Evolutionary conservation across 805 yeast genomes (phyloP), one percentile per base, ranked within the genome.

Genomic region (Kodamaea neixiangensis): DNA sequence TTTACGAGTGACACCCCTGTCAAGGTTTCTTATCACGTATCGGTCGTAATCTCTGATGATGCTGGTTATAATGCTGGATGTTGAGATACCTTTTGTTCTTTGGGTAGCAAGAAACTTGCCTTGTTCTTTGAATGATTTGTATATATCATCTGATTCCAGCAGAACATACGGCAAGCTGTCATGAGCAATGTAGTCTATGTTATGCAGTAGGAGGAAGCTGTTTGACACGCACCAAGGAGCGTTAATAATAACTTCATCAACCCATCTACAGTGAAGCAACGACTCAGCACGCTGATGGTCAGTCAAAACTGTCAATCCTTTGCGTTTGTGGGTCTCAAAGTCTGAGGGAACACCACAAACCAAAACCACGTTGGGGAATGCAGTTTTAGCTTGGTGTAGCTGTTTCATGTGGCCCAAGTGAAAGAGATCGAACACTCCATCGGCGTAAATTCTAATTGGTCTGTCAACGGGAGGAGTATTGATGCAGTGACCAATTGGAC

Each of bases 341-440:
- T 93, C 99, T 44, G 87, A 83, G 11, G 98, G 97, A 17, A 93
- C 80, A 46, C 99, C 99, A 61, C 92, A 89, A 18, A 93, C 91
- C 60, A 93, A 77, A 49, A 81, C 78, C 21, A 87, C 96, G 59
- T 89, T 89, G 10, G 89, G 87, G 54, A 93, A 83, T 11, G 96
- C 81, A 66, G 93, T 91, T 62, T 94, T 93, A 59, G 98, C 93
- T 71, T 93, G 99, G 65, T 93, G 98, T 58, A 93, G 76, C 68
- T 93, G 99, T 62, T 90, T 83, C 98, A 93, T 94, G 66, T 93
- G 99, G 19, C 99, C 99, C 62, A 94, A 67, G 69, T 93, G 99
- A 72, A 93, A 93, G 54, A 93, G 73, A 71, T 93, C 99, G 74
- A 94, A 93, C n/a, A 94, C 97, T 48, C 99, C 99, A 70, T 93